Percentiles rank a stretch among this genome's conserved stretches.
Evolutionary conservation across 768 basidiomycete species (phyloP).

Genomic region (Mrakia blollopis): DNA sequence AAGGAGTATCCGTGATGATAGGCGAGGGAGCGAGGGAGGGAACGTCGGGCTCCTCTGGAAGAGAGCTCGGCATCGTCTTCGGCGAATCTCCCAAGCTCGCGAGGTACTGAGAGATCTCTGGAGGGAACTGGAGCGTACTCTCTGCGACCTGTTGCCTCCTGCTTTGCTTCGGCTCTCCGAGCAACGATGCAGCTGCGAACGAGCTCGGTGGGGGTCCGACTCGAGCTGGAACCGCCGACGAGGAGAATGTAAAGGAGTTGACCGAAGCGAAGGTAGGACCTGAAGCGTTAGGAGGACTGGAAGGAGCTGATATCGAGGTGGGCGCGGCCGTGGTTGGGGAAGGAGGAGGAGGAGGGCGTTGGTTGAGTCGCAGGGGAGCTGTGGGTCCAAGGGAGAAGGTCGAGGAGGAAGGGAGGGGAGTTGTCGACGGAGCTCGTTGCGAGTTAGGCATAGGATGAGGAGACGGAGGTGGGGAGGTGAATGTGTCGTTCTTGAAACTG

Average conservation of each 20-base stretch:
- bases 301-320: slow-evolving; percentile 5
- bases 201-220: background rate
- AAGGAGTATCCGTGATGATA: background rate
- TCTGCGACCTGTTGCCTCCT: slow-evolving; percentile 3
- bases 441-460: background rate
- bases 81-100: slow-evolving; percentile 11
- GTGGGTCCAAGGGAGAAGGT: slow-evolving; percentile 1
- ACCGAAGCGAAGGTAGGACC: background rate
- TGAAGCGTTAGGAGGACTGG: background rate
- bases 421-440: slow-evolving; percentile 1
- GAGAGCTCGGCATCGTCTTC: background rate
- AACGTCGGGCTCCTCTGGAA: background rate
- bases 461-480: background rate
- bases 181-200: background rate
- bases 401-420: background rate
- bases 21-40: background rate
- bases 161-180: background rate
- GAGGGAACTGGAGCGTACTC: slow-evolving; percentile 10
- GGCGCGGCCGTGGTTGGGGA: background rate
- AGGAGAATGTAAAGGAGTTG: background rate
- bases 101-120: slow-evolving; percentile 8
- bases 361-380: background rate
- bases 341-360: background rate
- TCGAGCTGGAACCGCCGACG: background rate
- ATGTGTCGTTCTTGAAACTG: background rate